Evolutionary conservation across 495 filamentous ascomycete species (phyloP), one percentile per base, ranked within the genome.

Genomic region (Tuber melanosporum): DNA sequence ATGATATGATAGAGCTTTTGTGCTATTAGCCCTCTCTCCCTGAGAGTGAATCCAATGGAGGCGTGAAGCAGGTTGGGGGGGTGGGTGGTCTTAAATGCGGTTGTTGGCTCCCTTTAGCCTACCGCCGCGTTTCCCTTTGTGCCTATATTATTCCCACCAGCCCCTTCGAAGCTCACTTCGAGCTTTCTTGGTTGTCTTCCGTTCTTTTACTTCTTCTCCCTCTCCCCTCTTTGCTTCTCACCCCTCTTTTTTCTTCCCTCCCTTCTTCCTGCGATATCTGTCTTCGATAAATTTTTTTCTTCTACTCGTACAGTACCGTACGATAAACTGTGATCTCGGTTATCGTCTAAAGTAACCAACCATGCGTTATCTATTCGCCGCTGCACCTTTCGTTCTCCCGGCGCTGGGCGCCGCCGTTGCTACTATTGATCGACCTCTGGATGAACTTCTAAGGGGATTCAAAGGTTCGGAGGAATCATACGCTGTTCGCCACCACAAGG

Each of bases 331-430:
- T 66, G 57, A 66, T 66, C 57, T 36, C 26, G 26, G 57, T 26
- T 66, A 36, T 66, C 57, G 26, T 66, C 36, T 66, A 36, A 32
- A 66, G 32, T 14, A 66, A 36, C 26, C 14, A 66, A 2, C 10
- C 26, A 66, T 66, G 57, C 57, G 57, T 66, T 66, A 36, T 66
- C 32, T 66, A 36, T 26, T 78, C 39, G 77, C 79, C 71, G 45
- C 46, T 10, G 32, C 78, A 32, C 74, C 79, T 72, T 45, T 80
- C 36, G 36, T 73, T 49, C 73, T 80, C 46, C 78, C 78, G 49
- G 78, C 71, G 46, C 66, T 80, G 74, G 71, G 77, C 49, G 78
- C 78, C 41, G 71, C 73, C 20, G 73, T 80, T 19, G 57, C 57
- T 26, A 36, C 57, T 36, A 36, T 66, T 5, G 57, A 66, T 19